Conservation (phyloP, 169 alveolate genomes). For the Theileria orientalis region DNA sequence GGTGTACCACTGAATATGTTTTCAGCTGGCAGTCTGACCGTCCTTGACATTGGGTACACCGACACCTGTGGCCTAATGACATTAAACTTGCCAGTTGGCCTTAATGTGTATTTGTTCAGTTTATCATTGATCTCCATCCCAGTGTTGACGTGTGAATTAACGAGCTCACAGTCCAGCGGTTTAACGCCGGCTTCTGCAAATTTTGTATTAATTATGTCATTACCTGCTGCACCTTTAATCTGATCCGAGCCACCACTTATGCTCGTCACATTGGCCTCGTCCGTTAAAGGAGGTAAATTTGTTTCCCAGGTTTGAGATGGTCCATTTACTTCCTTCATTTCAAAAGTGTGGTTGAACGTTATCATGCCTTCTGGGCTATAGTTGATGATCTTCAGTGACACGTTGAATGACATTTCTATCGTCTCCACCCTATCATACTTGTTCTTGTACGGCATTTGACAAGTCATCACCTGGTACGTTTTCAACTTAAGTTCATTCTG, state of each 20-base stretch:
- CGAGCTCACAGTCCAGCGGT: not conserved
- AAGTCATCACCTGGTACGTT: not conserved
- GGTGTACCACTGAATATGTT: not conserved
- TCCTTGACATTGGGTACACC: not conserved
- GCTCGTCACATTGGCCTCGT: not conserved
- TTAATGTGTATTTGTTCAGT: too few relatives aligned
- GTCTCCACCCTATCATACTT: too few relatives aligned
- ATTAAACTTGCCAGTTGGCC: too few relatives aligned
- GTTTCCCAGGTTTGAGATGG: too few relatives aligned
- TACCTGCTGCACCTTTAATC: too few relatives aligned
- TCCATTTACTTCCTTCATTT: too few relatives aligned
- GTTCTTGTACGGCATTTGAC: not conserved
- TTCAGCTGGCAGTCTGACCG: not conserved
- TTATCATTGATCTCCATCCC: too few relatives aligned
- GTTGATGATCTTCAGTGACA: constrained; percentile 16
- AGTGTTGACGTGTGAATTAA: not conserved
- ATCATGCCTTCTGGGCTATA: not conserved
- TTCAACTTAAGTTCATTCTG: not conserved
- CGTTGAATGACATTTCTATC: not conserved
- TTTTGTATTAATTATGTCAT: too few relatives aligned
- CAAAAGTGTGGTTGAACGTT: not conserved
- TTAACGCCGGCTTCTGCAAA: too few relatives aligned
- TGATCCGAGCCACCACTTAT: too few relatives aligned
- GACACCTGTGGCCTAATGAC: not conserved
- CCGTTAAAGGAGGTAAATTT: not conserved